A percentile compares a stretch with the other conserved stretches of the same genome.
Conservation (phyloP, 2,329 filamentous ascomycete genomes). For the Ophidiomyces ophidiicola region DNA sequence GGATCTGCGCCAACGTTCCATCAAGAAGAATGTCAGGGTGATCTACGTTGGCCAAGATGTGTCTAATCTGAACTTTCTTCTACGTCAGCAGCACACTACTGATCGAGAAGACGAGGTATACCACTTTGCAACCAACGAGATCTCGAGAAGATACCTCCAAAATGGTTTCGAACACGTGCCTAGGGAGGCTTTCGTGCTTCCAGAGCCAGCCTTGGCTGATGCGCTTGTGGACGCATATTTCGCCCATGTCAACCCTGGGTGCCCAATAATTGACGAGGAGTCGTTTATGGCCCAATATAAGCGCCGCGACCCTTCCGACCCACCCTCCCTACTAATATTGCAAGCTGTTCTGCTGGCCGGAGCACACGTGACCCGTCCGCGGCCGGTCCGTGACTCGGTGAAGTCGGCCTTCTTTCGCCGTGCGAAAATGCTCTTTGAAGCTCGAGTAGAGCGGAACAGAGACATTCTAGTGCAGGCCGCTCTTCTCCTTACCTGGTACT, state of each 20-base stretch:
- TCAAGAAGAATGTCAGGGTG: constrained; percentile 38
- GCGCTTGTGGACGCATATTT: constrained; percentile 43
- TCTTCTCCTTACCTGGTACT: constrained; percentile 45
- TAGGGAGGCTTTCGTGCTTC: constrained; percentile 40
- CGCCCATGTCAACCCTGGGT: constrained; percentile 39
- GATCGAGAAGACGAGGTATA: constrained; percentile 32
- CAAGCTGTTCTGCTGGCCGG: constrained; percentile 43
- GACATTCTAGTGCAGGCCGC: constrained; percentile 44
- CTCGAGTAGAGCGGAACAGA: constrained; percentile 42
- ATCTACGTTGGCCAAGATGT: constrained; percentile 46
- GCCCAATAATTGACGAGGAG: constrained; percentile 42
- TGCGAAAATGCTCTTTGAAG: constrained; percentile 43
- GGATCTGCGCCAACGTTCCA: constrained; percentile 36
- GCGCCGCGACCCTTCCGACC: constrained; percentile 34
- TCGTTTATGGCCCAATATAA: constrained; percentile 41
- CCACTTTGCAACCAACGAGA: constrained; percentile 35
- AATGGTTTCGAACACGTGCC: constrained; percentile 36
- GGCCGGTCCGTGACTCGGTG: constrained; percentile 33
- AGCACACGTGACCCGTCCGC: constrained; percentile 37
- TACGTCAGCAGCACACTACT: constrained; percentile 38
- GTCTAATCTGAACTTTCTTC: constrained; percentile 45
- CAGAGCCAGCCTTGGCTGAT: constrained; percentile 38
- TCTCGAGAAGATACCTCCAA: constrained; percentile 31
- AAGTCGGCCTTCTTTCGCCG: constrained; percentile 42
- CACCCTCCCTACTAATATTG: constrained; percentile 39